Base-by-base conservation (phyloP, 768 basidiomycete species). In the Auricularia cornea region DNA sequence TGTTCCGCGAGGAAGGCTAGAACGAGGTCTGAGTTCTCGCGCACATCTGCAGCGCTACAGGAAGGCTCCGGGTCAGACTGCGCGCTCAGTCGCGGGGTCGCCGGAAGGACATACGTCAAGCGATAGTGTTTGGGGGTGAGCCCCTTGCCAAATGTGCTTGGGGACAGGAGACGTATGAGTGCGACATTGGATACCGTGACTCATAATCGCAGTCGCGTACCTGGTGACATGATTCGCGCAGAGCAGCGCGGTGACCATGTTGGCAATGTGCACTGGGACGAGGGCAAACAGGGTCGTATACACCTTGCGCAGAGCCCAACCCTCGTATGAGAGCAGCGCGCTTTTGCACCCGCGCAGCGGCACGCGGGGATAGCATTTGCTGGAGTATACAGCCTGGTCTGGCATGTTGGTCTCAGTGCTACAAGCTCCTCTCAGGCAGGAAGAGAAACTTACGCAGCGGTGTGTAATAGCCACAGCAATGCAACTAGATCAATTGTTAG, bases 381-480 rank as follows among this genome's bases (percentile, higher is more conserved):
- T 76, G 60, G 85, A 85, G 33, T 82, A 78, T 0, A 80, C 78
- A 3, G 83, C 84, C 60, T 83, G 83, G 72, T 90, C 72, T 73
- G 63, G 32, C 33, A n/a, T 26, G 35, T 32, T 12, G 48, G 28
- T 23, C 26, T 10, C 56, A 32, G 26, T 12, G 8, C 23, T 38
- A 52, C 12, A 2, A 10, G 32, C 29, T 18, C 11, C 54, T 8
- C 16, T 20, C 23, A 10, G 14, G 12, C 23, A 12, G 38, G 28
- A 62, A 4, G n/a, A 59, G 33, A 12, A 20, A 68, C 76, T 65
- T 41, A 73, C 74, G 86, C 61, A 83, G 71, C 23, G 86, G 74
- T 64, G 76, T 81, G 70, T 81, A 84, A 74, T 80, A 89, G 0
- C 87, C 88, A 70, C 88, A 90, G 71, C 88, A 90, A 8, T 75